A percentile compares a stretch with the other conserved stretches of the same genome.
phyloP scores from a whole-genome alignment of 1,284 basidiomycete species.

The Neotropicomus parvogracilis region DNA sequence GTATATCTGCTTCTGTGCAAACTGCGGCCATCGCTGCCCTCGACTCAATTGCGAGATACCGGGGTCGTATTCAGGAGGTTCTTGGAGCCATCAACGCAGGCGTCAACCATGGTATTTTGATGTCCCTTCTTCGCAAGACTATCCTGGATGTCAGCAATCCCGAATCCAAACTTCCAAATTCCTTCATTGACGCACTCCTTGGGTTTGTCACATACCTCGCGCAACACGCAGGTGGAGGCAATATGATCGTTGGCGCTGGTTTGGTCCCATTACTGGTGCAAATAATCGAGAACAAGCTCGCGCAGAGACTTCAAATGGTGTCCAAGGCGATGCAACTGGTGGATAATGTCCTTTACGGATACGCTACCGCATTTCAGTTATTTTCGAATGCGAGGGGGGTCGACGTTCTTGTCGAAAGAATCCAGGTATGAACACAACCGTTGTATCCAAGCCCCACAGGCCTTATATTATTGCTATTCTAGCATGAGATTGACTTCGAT shows the following conservation, averaged over 20 bases:
- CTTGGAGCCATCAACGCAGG: slow-evolving; percentile 90
- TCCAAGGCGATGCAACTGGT: slow-evolving; percentile 91
- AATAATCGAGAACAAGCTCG: slow-evolving; percentile 73
- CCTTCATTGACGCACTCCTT: slow-evolving; percentile 84
- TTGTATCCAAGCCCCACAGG: not conserved
- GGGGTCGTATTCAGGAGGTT: slow-evolving; percentile 81
- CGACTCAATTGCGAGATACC: slow-evolving; percentile 86
- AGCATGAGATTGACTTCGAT: slow-evolving; percentile 73
- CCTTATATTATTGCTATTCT: slow-evolving; percentile 14
- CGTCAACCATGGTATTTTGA: slow-evolving; percentile 92
- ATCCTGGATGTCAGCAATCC: slow-evolving; percentile 66
- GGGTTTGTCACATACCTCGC: slow-evolving; percentile 87
- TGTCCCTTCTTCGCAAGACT: slow-evolving; percentile 82
- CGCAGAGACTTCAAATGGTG: slow-evolving; percentile 65
- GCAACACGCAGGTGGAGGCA: slow-evolving; percentile 79
- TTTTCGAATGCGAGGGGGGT: slow-evolving; percentile 88
- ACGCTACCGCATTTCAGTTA: slow-evolving; percentile 82
- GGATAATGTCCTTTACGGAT: slow-evolving; percentile 90
- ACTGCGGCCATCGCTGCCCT: slow-evolving; percentile 84
- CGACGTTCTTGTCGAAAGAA: slow-evolving; percentile 79
- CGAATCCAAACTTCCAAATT: slow-evolving; percentile 66
- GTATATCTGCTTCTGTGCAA: slow-evolving; percentile 68
- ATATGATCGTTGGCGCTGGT: slow-evolving; percentile 97
- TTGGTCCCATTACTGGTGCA: slow-evolving; percentile 87
- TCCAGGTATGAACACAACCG: slow-evolving; percentile 57